Evolutionary conservation across 257 asterid genomes (phyloP).

Genomic region (Penstemon eatonii): DNA sequence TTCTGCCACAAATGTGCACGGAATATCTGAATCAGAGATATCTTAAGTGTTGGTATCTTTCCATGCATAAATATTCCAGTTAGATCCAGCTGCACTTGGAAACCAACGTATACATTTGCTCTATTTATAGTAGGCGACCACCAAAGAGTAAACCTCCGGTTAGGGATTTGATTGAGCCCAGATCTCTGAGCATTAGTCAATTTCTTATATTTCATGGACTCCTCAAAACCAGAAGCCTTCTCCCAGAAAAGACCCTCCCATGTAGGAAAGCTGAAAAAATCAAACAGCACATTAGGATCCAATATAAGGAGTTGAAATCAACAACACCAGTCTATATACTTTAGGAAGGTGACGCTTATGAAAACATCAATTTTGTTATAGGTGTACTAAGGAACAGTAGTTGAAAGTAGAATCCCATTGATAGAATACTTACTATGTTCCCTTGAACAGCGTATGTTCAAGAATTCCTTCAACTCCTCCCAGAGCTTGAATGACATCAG

Average conservation of each 20-base stretch:
- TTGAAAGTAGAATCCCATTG: neutral
- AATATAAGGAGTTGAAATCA: neutral
- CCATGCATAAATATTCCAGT: slow-evolving; percentile 99
- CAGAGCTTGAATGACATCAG: slow-evolving; percentile 98
- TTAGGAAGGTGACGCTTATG: neutral
- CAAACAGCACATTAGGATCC: slow-evolving; percentile 18
- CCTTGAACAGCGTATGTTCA: slow-evolving; percentile 94
- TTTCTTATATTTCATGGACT: slow-evolving; percentile 98
- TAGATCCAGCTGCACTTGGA: slow-evolving; percentile 98
- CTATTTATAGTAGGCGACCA: slow-evolving; percentile 99
- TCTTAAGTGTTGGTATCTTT: slow-evolving; percentile 94
- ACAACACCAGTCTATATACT: neutral
- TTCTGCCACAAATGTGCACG: slow-evolving; percentile 99
- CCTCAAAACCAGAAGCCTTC: slow-evolving; percentile 99
- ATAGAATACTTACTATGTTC: slow-evolving; percentile 83
- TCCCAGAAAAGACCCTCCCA: slow-evolving; percentile 99
- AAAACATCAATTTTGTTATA: neutral
- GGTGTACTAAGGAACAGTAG: neutral
- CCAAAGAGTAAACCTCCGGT: slow-evolving; percentile 97
- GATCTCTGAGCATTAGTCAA: slow-evolving; percentile 97
- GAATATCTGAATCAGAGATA: slow-evolving; percentile 96
- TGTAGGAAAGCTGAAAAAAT: slow-evolving; percentile 83
- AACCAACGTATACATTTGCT: slow-evolving; percentile 97
- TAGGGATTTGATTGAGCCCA: slow-evolving; percentile 97
- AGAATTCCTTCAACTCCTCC: slow-evolving; percentile 99